Percentiles rank a stretch among this genome's conserved stretches.
phyloP scores from a whole-genome alignment of 768 basidiomycete genomes.

The Astraeus odoratus region DNA sequence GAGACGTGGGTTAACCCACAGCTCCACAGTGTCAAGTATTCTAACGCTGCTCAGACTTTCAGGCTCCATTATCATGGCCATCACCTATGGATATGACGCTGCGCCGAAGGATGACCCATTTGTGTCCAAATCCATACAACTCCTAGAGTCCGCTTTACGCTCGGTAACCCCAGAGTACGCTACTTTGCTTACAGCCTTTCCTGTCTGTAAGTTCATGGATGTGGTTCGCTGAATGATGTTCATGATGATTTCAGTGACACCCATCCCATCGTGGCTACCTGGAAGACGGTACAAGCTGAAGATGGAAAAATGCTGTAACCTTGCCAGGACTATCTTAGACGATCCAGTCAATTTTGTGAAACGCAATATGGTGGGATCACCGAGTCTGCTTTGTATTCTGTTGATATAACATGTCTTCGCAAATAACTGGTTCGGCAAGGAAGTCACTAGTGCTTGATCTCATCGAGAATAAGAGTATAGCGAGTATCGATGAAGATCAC shows the following conservation, averaged over 20 bases:
- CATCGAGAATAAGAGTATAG: neutral
- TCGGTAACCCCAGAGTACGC: slow-evolving; percentile 17
- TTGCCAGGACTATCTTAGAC: slow-evolving; percentile 17
- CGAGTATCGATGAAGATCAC: neutral
- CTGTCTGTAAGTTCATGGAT: slow-evolving; percentile 21
- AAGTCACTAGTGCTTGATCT: slow-evolving; percentile 18
- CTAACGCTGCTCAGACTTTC: slow-evolving; percentile 11
- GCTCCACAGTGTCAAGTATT: neutral
- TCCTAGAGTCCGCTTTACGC: slow-evolving; percentile 6
- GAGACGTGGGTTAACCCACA: slow-evolving; percentile 18
- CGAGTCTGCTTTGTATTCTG: slow-evolving; percentile 3
- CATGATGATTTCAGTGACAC: slow-evolving; percentile 2
- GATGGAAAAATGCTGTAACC: slow-evolving; percentile 12
- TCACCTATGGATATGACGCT: slow-evolving; percentile 22
- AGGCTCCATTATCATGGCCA: slow-evolving; percentile 17
- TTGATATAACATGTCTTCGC: too few relatives aligned
- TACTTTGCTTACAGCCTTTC: slow-evolving; percentile 16
- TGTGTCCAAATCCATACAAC: slow-evolving; percentile 13
- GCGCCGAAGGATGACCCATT: slow-evolving; percentile 19
- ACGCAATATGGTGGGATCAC: slow-evolving; percentile 17
- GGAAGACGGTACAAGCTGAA: slow-evolving; percentile 20
- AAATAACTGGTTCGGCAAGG: too few relatives aligned
- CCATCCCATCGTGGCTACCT: slow-evolving; percentile 30
- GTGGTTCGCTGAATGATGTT: neutral
- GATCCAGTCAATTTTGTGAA: slow-evolving; percentile 17